These are phyloP conservation scores for Colletotrichum filicis DNA, from an alignment of 2,329 filamentous ascomycete species.

Conservation along the genomic window DNA sequence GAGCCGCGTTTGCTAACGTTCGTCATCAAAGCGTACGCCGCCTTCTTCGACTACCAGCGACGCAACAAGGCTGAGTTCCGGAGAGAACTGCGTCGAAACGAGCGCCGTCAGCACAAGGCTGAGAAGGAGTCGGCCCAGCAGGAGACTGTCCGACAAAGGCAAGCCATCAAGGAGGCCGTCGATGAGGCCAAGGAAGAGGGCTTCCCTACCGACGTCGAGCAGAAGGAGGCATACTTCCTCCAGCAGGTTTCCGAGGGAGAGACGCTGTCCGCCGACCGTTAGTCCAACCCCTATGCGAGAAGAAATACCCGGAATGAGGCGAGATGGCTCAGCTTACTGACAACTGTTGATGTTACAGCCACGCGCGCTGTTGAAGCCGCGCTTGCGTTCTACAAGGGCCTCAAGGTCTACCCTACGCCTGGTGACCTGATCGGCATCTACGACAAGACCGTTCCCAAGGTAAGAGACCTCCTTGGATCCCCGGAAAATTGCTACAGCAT, in stretches of 20 bases:
- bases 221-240: slow-evolving; percentile 97
- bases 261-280: slow-evolving; percentile 84
- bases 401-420: slow-evolving; percentile 97
- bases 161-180: slow-evolving; percentile 79
- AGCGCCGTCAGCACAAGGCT: slow-evolving; percentile 76
- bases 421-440: slow-evolving; percentile 95
- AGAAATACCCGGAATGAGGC: slow-evolving; percentile 28
- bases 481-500: neutral
- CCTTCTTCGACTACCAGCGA: slow-evolving; percentile 77
- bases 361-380: slow-evolving; percentile 78
- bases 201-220: slow-evolving; percentile 89
- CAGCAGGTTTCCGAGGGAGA: slow-evolving; percentile 93
- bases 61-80: slow-evolving; percentile 74
- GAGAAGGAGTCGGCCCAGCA: slow-evolving; percentile 79
- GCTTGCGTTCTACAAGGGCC: slow-evolving; percentile 95
- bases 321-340: slow-evolving; percentile 9
- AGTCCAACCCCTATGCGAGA: slow-evolving; percentile 44
- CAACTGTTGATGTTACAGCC: slow-evolving; percentile 6
- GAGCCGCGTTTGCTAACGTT: slow-evolving; percentile 33
- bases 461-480: slow-evolving; percentile 45
- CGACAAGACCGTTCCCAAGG: slow-evolving; percentile 98
- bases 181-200: slow-evolving; percentile 89
- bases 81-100: slow-evolving; percentile 77
- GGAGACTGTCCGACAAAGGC: slow-evolving; percentile 73
- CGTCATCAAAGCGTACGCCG: slow-evolving; percentile 65